phyloP scores from a whole-genome alignment of 2,329 filamentous ascomycete genomes.

The Xenoacremonium recifei region DNA sequence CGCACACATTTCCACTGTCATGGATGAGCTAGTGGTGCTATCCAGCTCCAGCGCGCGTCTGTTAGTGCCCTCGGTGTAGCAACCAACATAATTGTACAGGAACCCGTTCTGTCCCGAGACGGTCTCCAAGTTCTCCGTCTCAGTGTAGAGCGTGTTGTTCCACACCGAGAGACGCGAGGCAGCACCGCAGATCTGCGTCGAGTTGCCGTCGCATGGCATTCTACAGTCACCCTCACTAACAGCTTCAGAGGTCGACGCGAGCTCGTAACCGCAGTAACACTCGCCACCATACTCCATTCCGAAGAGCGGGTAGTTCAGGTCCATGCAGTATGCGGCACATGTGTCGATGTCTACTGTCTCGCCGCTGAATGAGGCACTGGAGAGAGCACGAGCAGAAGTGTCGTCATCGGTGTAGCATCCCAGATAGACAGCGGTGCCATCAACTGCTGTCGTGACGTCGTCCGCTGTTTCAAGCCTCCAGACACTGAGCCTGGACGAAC shows the following conservation, averaged over 20 bases:
- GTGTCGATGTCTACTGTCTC: constrained; percentile 17
- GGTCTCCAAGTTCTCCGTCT: not conserved
- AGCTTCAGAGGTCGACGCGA: constrained; percentile 14
- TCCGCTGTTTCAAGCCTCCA: constrained; percentile 17
- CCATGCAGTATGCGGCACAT: constrained; percentile 20
- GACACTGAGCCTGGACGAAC: constrained; percentile 19
- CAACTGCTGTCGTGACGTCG: constrained; percentile 10
- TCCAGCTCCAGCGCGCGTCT: constrained; percentile 8
- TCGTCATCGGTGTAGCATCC: constrained; percentile 23
- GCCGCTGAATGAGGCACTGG: constrained; percentile 14
- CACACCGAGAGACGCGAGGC: constrained; percentile 20
- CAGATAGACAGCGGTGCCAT: constrained; percentile 12
- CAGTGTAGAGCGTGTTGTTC: constrained; percentile 16
- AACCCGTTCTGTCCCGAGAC: not conserved
- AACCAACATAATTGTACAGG: constrained; percentile 12
- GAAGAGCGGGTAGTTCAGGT: constrained; percentile 19
- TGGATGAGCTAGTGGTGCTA: constrained; percentile 11
- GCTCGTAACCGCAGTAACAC: constrained; percentile 19
- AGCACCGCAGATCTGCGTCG: constrained; percentile 16
- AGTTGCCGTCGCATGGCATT: constrained; percentile 15
- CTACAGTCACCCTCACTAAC: constrained; percentile 17
- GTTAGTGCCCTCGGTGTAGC: constrained; percentile 17
- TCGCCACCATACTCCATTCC: constrained; percentile 22
- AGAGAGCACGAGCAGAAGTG: constrained; percentile 16
- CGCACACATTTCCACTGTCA: constrained; percentile 16